Conservation (phyloP, 169 alveolate genomes). For the Plasmodium fragile region DNA sequence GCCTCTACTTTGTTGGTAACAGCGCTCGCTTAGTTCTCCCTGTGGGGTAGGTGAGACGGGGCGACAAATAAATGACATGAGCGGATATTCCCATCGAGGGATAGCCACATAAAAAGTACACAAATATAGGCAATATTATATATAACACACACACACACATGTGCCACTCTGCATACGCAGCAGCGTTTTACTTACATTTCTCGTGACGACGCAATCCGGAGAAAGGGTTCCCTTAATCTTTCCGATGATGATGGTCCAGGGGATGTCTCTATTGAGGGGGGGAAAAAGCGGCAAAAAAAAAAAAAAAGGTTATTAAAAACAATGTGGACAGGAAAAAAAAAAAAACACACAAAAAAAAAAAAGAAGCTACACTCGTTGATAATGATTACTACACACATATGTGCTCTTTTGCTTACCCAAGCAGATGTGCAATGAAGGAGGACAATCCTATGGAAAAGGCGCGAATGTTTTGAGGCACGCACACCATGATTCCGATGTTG, state of each 20-base stretch:
- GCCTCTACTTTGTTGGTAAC: slow-evolving; percentile 28
- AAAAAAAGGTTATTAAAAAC: neutral
- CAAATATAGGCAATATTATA: neutral
- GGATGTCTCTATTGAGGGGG: slow-evolving; percentile 30
- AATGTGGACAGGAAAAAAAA: neutral
- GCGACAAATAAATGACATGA: neutral
- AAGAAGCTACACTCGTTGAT: neutral
- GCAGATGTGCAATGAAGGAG: slow-evolving; percentile 41
- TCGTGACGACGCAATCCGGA: slow-evolving; percentile 61
- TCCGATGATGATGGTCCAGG: slow-evolving; percentile 61
- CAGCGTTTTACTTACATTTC: slow-evolving; percentile 48
- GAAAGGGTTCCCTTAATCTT: slow-evolving; percentile 55
- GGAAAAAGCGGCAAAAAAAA: neutral
- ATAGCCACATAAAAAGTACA: no score
- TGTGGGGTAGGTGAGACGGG: neutral
- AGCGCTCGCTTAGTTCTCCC: slow-evolving; percentile 50
- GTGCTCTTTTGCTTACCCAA: neutral
- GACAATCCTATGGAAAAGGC: slow-evolving; percentile 66
- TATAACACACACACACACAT: no score
- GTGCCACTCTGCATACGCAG: neutral
- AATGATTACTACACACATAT: neutral
- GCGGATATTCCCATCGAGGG: neutral
- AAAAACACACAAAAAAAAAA: neutral
- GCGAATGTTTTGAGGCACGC: slow-evolving; percentile 36
- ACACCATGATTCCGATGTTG: slow-evolving; percentile 36